These are phyloP conservation scores for Pinus albicaulis DNA, from an alignment of 75 land plant species.

Conservation along the genomic window DNA sequence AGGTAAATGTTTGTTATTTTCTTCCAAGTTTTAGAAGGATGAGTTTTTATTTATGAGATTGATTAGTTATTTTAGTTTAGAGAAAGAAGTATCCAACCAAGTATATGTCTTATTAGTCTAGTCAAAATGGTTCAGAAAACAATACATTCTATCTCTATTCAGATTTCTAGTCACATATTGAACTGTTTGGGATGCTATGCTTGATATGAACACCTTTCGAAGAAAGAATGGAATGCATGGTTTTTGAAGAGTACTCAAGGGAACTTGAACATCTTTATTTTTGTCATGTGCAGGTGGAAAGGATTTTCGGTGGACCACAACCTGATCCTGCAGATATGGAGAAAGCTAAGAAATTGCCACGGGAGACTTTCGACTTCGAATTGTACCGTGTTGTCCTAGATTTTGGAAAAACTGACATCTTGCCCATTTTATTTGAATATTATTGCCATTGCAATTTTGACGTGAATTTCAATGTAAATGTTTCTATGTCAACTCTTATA, in stretches of 20 bases:
- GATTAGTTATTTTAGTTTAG: neutral
- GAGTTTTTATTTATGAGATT: neutral
- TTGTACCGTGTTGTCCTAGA: too few species aligned
- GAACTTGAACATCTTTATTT: neutral
- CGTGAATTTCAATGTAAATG: too few species aligned
- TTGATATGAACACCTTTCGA: neutral
- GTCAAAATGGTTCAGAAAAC: neutral
- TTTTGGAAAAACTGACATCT: too few species aligned
- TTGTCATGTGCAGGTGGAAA: slow-evolving; percentile 49
- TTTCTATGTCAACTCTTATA: too few species aligned
- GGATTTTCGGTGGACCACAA: slow-evolving; percentile 39
- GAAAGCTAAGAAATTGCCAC: slow-evolving; percentile 60
- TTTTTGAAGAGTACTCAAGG: neutral
- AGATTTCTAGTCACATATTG: neutral
- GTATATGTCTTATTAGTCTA: neutral
- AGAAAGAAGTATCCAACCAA: neutral
- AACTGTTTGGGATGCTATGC: too few species aligned
- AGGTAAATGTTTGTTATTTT: slow-evolving; percentile 19
- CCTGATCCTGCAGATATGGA: slow-evolving; percentile 67
- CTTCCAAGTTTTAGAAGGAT: too few species aligned
- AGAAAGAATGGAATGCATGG: neutral
- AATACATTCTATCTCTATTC: neutral
- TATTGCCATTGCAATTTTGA: too few species aligned
- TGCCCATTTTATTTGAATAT: too few species aligned
- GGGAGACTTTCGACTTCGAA: too few species aligned